These are phyloP conservation scores for Fusarium sp. DNA, from an alignment of 2,329 filamentous ascomycete species.

Conservation along the genomic window DNA sequence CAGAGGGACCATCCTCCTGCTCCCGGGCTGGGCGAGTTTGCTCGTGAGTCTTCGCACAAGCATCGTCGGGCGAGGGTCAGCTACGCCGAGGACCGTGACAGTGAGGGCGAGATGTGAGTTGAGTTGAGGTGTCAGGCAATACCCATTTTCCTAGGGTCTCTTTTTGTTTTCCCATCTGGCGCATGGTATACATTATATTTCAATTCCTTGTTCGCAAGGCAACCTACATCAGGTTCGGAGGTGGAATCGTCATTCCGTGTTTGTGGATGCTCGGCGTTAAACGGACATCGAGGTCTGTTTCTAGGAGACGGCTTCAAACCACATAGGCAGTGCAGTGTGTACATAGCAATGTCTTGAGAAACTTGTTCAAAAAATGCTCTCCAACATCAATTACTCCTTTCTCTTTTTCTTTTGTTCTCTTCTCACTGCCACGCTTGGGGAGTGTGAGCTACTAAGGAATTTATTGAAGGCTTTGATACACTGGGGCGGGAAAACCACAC, in stretches of 20 bases:
- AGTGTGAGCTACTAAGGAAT: slow-evolving; percentile 53
- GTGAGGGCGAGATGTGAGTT: slow-evolving; percentile 41
- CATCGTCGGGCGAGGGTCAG: slow-evolving; percentile 53
- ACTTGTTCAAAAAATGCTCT: slow-evolving; percentile 1
- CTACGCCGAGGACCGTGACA: slow-evolving; percentile 52
- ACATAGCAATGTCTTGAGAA: background rate
- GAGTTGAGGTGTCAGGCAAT: slow-evolving; percentile 9
- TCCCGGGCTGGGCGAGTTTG: slow-evolving; percentile 39
- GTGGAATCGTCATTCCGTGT: slow-evolving; percentile 3
- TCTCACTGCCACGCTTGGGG: slow-evolving; percentile 25
- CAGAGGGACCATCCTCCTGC: slow-evolving; percentile 62
- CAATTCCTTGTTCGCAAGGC: background rate
- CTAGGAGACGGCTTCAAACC: slow-evolving; percentile 4
- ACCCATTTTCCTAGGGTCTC: slow-evolving; percentile 12
- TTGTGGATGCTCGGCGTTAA: slow-evolving; percentile 27
- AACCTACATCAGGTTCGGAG: background rate
- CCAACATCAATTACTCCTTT: slow-evolving; percentile 12
- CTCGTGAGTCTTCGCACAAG: slow-evolving; percentile 44
- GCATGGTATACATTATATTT: slow-evolving; percentile 11
- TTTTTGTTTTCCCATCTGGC: background rate
- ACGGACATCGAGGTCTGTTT: slow-evolving; percentile 13
- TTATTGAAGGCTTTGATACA: slow-evolving; percentile 66
- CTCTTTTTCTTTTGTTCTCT: slow-evolving; percentile 10
- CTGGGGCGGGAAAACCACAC: slow-evolving; percentile 55
- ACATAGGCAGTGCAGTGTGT: background rate